A percentile compares a stretch with the other conserved stretches of the same genome.
phyloP scores from a whole-genome alignment of 2,329 filamentous ascomycete genomes.

The Metarhizium rileyi region DNA sequence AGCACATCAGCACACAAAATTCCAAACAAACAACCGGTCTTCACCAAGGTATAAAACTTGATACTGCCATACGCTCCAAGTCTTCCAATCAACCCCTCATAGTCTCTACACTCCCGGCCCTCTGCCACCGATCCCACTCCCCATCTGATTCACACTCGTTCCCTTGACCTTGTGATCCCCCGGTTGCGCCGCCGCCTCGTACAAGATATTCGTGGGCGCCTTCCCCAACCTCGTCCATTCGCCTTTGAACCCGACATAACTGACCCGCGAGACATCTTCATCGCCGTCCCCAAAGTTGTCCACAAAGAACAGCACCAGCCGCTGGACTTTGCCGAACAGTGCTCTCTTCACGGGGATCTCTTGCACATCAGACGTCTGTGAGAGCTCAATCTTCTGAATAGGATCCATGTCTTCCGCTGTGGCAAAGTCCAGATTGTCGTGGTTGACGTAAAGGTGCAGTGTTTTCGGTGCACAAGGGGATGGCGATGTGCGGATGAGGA shows the following conservation, averaged over 20 bases:
- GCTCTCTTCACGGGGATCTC: conserved; percentile 84
- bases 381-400: conserved; percentile 68
- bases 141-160: conserved; percentile 43
- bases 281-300: conserved; percentile 80
- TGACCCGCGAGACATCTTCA: conserved; percentile 68
- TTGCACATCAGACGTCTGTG: conserved; percentile 71
- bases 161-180: conserved; percentile 68
- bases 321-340: conserved; percentile 77
- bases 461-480: conserved; percentile 66
- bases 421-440: conserved; percentile 75
- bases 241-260: conserved; percentile 86
- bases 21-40: no score
- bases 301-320: conserved; percentile 76
- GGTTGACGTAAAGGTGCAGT: conserved; percentile 81
- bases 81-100: neutral
- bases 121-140: conserved; percentile 40
- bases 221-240: conserved; percentile 78
- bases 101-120: conserved; percentile 22
- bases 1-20: no score
- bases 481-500: conserved; percentile 73
- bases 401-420: conserved; percentile 59
- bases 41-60: no score
- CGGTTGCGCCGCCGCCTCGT: conserved; percentile 90
- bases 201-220: conserved; percentile 70
- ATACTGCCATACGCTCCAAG: no score